A percentile compares a stretch with the other conserved stretches of the same genome.
These are phyloP conservation scores for Apiotrichum gamsii DNA, from an alignment of 1,284 basidiomycete genomes.

Conservation along the genomic window DNA sequence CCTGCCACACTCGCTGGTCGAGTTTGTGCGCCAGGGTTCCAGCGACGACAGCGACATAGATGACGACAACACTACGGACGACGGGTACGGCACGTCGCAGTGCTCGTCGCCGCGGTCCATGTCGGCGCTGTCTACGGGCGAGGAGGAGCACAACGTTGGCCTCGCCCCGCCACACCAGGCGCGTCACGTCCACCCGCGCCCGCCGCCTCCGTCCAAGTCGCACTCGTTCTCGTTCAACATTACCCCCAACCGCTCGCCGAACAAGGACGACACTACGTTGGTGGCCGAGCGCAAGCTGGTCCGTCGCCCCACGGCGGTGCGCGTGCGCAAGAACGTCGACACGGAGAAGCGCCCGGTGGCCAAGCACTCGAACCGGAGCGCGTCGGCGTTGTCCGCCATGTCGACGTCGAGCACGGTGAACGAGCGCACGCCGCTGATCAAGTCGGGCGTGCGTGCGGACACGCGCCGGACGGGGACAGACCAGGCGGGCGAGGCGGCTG, in stretches of 20 bases:
- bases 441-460: constrained; percentile 39
- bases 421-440: constrained; percentile 44
- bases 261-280: not conserved
- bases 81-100: not conserved
- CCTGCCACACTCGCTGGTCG: constrained; percentile 28
- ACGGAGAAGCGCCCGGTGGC: no score
- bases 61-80: not conserved
- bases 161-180: not conserved
- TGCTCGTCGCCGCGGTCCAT: constrained; percentile 9
- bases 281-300: constrained; percentile 10
- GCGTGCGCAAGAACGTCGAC: constrained; percentile 16
- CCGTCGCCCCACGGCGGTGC: constrained; percentile 37
- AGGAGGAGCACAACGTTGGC: constrained; percentile 13
- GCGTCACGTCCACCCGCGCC: not conserved
- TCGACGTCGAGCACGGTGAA: constrained; percentile 1
- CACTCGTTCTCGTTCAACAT: not conserved
- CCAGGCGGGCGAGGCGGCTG: constrained; percentile 11
- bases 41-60: not conserved
- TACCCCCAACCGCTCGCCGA: constrained; percentile 1
- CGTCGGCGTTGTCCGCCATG: not conserved
- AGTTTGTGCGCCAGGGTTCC: constrained; percentile 13
- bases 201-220: not conserved
- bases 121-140: not conserved
- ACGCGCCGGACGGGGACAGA: constrained; percentile 23
- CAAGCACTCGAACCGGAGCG: not conserved